Percentiles rank a stretch among this genome's conserved stretches.
Evolutionary conservation across 495 filamentous ascomycete species (phyloP).

Genomic region (Penicillium arizonense): DNA sequence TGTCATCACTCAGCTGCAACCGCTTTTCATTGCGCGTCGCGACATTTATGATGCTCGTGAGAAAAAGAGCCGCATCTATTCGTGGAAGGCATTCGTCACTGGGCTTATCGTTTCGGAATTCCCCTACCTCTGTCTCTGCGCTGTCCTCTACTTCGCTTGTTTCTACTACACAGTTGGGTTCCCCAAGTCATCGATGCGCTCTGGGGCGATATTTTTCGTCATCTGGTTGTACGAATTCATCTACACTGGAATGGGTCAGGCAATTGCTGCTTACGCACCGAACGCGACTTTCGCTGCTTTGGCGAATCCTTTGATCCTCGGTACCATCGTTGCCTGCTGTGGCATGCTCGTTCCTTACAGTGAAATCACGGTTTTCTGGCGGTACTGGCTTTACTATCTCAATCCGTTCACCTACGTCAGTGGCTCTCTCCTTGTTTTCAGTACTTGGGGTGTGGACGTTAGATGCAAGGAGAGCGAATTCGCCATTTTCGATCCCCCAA

Average conservation of each 20-base stretch:
- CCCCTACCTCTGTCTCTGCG: slow-evolving; percentile 51
- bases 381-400: slow-evolving; percentile 76
- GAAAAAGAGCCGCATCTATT: slow-evolving; percentile 53
- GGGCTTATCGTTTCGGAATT: slow-evolving; percentile 51
- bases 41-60: slow-evolving; percentile 53
- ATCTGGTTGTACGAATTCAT: slow-evolving; percentile 54
- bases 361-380: slow-evolving; percentile 57
- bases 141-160: slow-evolving; percentile 47
- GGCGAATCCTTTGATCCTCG: slow-evolving; percentile 55
- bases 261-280: slow-evolving; percentile 58
- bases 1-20: slow-evolving; percentile 51
- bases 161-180: slow-evolving; percentile 51
- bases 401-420: slow-evolving; percentile 72
- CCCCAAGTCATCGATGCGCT: slow-evolving; percentile 37
- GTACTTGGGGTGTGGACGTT: slow-evolving; percentile 54
- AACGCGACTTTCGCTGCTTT: slow-evolving; percentile 54
- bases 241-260: slow-evolving; percentile 59
- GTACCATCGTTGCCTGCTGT: slow-evolving; percentile 57
- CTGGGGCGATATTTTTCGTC: slow-evolving; percentile 56
- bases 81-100: slow-evolving; percentile 54
- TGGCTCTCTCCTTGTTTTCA: slow-evolving; percentile 55
- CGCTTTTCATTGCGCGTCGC: slow-evolving; percentile 52
- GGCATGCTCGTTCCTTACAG: slow-evolving; percentile 40
- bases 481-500: slow-evolving; percentile 53
- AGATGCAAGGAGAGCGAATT: slow-evolving; percentile 58